Conservation (phyloP, 768 basidiomycete genomes). For the Gymnopilus junonius region DNA sequence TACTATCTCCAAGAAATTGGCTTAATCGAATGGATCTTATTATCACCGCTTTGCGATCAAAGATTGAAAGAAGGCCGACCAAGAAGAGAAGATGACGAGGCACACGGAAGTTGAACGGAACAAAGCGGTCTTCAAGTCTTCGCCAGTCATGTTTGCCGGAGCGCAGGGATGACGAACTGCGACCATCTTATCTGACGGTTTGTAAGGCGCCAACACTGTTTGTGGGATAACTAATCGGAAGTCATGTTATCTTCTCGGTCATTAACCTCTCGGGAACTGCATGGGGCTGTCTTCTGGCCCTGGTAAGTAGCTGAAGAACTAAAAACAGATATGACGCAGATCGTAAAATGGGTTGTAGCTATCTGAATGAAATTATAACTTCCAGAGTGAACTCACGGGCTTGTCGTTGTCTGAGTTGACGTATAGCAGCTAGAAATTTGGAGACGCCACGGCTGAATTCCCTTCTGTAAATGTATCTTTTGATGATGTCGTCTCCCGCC, state of each 20-base stretch:
- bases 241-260: not conserved
- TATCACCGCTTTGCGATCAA: slow-evolving; percentile 11
- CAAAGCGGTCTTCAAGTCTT: not conserved
- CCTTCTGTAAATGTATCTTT: not conserved
- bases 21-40: not conserved
- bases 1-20: not conserved
- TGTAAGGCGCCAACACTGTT: not conserved
- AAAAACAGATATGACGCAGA: not conserved
- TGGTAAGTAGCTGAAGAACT: not conserved
- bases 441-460: not conserved
- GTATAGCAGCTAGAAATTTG: not conserved
- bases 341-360: not conserved
- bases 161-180: not conserved
- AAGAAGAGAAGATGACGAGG: slow-evolving; percentile 15
- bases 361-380: not conserved
- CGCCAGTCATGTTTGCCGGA: slow-evolving; percentile 8
- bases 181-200: not conserved
- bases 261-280: not conserved
- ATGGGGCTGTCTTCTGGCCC: too few species aligned
- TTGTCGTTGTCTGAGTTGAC: not conserved
- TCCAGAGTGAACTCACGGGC: not conserved
- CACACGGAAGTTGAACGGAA: slow-evolving; percentile 11
- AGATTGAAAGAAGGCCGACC: slow-evolving; percentile 10
- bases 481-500: not conserved
- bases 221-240: not conserved